Evolutionary conservation across 139 green algal species (phyloP), one percentile per base, ranked within the genome.

Genomic region (Trebouxia sp.): DNA sequence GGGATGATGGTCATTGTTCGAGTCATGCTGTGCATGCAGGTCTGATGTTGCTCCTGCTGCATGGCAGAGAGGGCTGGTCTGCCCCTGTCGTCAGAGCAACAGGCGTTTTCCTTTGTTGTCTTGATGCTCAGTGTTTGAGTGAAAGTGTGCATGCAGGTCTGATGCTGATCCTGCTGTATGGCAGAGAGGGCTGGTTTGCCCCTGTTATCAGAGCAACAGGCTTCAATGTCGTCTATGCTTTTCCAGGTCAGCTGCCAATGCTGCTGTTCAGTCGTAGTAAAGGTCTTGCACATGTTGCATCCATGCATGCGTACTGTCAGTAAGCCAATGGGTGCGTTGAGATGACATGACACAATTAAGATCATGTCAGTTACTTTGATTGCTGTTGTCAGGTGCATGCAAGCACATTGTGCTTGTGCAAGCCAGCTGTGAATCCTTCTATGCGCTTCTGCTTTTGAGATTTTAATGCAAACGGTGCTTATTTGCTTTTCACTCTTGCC

Each of bases 111-210:
- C 15, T 39, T 72, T 72, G 11, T 58, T 17, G 14, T 58, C 15
- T 58, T n/a, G n/a, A n/a, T n/a, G n/a, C n/a, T 8, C 14, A 43
- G 26, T 26, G 7, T 5, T 10, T 37, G 6, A 14, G 4, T 22
- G 5, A 58, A 10, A 1, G 26, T 58, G 41, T 45, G 24, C 39
- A 78, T 38, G 69, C 41, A 58, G 78, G 78, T 12, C 30, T 83
- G 45, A 95, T 97, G 94, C 89, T 97, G 65, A 91, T 94, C 79
- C 86, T 97, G 79, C 86, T 97, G 80, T 97, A 96, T 84, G 94
- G 94, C n/a, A 84, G 93, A 26, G 85, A 90, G 15, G 94, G 94
- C 65, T 93, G 92, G 88, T 97, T 97, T 85, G 92, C 89, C 15
- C 89, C 89, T 7, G 53, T 94, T 38, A 87, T 97, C 45, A 78